phyloP scores from a whole-genome alignment of 2,329 filamentous ascomycete genomes.

The Pseudogymnoascus sp. region DNA sequence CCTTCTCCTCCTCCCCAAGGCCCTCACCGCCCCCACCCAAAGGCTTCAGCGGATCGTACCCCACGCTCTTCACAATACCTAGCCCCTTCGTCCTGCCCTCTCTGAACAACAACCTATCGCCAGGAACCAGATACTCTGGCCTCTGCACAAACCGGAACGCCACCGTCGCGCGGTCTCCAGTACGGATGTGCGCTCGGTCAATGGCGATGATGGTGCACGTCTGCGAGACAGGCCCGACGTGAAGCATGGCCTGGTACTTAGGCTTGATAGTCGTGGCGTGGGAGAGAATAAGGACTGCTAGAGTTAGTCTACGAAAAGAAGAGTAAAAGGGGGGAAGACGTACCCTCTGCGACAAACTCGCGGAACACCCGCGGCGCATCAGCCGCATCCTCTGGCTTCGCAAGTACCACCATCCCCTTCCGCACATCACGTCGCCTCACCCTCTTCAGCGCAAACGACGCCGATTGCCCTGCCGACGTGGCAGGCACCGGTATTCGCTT shows the following conservation, averaged over 20 bases:
- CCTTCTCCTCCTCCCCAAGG: neutral
- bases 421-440: constrained; percentile 85
- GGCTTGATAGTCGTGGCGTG: constrained; percentile 96
- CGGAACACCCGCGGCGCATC: constrained; percentile 63
- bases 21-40: constrained; percentile 30
- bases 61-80: constrained; percentile 86
- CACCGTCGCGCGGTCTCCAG: constrained; percentile 87
- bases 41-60: constrained; percentile 66
- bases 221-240: constrained; percentile 90
- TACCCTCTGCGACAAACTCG: constrained; percentile 74
- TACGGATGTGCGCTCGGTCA: constrained; percentile 89
- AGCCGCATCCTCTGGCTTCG: constrained; percentile 60
- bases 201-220: constrained; percentile 97
- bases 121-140: constrained; percentile 84
- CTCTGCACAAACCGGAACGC: constrained; percentile 93
- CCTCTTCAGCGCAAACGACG: constrained; percentile 83
- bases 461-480: constrained; percentile 85
- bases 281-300: constrained; percentile 76
- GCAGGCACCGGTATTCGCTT: constrained; percentile 86
- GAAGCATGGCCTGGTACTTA: constrained; percentile 96
- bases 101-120: constrained; percentile 84
- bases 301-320: constrained; percentile 4
- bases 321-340: constrained; percentile 18
- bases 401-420: constrained; percentile 95
- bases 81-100: constrained; percentile 93